Base-by-base conservation (phyloP, 495 filamentous ascomycete genomes). In the Tetracladium marchalianum region DNA sequence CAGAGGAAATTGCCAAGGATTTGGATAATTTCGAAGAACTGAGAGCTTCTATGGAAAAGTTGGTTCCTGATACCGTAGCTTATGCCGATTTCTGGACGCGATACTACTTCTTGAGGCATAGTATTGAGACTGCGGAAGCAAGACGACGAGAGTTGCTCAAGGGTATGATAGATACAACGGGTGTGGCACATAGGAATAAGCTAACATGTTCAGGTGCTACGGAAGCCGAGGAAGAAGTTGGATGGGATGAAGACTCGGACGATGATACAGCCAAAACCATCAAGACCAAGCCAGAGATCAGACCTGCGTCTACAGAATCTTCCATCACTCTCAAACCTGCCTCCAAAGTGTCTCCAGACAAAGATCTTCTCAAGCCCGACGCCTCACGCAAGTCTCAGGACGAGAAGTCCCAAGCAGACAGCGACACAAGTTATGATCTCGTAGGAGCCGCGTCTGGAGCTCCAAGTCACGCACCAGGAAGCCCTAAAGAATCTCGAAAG, bases 101-200 rank as follows among this genome's bases (percentile, higher is more conserved):
- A 33, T 99, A 99, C 62, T 97, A 96, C 55, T 99, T 96, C 70
- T 68, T 97, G 49, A 71, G 93, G 54, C 82, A 93, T 52, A 87
- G 93, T 17, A 82, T 99, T 50, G 92, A 97, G 67, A 89, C 82
- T n/a, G 88, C 95, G 46, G 92, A 99, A 72, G 80, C 84, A 56
- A 79, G 88, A 66, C 72, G 92, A 62, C 80, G 83, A 58, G 92
- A 97, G 60, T 67, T 99, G 50, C 67, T 99, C 38, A 95, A 94
- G 66, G 92, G 92, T 95, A 71, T 53, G 69, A 35, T 10, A 18
- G 31, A 22, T n/a, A 10, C 17, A 1, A 22, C 16, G 6, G 7
- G 16, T 35, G 9, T 38, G 11, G 8, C 19, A 31, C 39, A 33
- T 11, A 1, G n/a, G 12, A 13, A n/a, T 37, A 27, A 45, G 24